Conservation (phyloP, 176 grass and related monocot genomes). For the Musa troglodytarum region DNA sequence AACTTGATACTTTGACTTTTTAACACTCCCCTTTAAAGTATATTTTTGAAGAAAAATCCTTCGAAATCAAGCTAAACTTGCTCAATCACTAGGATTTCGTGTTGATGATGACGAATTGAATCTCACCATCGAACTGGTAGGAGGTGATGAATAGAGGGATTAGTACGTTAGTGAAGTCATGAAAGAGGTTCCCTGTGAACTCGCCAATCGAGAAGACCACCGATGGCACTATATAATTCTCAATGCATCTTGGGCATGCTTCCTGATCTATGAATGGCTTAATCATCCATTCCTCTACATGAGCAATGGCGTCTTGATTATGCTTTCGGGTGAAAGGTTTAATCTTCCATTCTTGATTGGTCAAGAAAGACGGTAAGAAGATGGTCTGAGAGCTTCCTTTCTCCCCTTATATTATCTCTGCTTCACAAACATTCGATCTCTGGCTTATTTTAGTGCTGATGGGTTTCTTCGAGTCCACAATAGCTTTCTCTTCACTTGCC, state of each 20-base stretch:
- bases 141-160: conserved; percentile 4
- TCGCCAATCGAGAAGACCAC: conserved; percentile 78
- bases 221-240: conserved; percentile 50
- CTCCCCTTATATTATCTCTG: conserved; percentile 49
- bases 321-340: conserved; percentile 64
- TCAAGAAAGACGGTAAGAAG: conserved; percentile 35
- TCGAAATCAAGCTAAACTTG: not conserved
- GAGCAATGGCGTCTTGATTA: conserved; percentile 50
- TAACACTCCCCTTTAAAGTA: no score
- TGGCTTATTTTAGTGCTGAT: conserved; percentile 38
- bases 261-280: conserved; percentile 23
- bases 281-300: conserved; percentile 56
- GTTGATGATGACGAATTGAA: conserved; percentile 11
- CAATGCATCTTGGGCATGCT: conserved; percentile 34
- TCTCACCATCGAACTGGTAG: not conserved
- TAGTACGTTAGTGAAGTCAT: conserved; percentile 9
- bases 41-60: no score
- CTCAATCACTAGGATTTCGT: not conserved
- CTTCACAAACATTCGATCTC: conserved; percentile 43
- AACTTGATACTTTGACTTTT: no score
- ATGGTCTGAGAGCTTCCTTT: conserved; percentile 47
- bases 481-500: no score
- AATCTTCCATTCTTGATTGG: conserved; percentile 42
- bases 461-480: conserved; percentile 15
- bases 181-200: conserved; percentile 8